These are phyloP conservation scores for Senna tora DNA, from an alignment of 306 rosid species.

Conservation along the genomic window DNA sequence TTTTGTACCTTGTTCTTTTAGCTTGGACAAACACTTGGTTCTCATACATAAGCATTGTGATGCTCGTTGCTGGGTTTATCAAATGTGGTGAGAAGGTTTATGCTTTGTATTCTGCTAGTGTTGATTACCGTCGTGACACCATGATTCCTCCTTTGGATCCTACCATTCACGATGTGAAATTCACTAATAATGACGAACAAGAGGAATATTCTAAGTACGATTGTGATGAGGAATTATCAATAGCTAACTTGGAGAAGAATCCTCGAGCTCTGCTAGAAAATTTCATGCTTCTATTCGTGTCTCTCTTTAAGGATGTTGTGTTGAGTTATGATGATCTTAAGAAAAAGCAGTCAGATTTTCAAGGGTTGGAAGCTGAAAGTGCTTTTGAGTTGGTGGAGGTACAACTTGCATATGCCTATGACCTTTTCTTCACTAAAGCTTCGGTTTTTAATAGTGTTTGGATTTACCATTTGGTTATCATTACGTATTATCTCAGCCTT, in stretches of 20 bases:
- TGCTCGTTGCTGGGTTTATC: constrained; percentile 21
- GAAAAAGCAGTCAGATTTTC: not conserved
- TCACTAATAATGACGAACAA: not conserved
- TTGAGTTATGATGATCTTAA: not conserved
- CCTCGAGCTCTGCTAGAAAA: not conserved
- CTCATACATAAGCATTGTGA: not conserved
- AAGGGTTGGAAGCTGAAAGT: too few species aligned
- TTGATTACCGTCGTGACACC: not conserved
- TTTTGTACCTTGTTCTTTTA: not conserved
- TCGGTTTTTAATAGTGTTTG: not conserved
- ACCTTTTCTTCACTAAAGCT: constrained; percentile 16
- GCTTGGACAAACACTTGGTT: constrained; percentile 5
- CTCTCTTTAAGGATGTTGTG: constrained; percentile 4
- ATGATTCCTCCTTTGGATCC: not conserved
- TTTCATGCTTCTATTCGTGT: not conserved
- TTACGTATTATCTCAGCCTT: not conserved
- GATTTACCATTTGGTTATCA: not conserved
- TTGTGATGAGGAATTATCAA: not conserved
- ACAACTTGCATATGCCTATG: not conserved
- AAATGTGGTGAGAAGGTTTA: not conserved
- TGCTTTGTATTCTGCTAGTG: not conserved
- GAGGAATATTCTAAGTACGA: not conserved
- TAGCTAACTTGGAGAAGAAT: not conserved
- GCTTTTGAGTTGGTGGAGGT: not conserved
- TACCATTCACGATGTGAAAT: not conserved